A percentile compares a stretch with the other conserved stretches of the same genome.
These are phyloP conservation scores for Garcia nutans DNA, from an alignment of 345 rosid genomes.

Conservation along the genomic window DNA sequence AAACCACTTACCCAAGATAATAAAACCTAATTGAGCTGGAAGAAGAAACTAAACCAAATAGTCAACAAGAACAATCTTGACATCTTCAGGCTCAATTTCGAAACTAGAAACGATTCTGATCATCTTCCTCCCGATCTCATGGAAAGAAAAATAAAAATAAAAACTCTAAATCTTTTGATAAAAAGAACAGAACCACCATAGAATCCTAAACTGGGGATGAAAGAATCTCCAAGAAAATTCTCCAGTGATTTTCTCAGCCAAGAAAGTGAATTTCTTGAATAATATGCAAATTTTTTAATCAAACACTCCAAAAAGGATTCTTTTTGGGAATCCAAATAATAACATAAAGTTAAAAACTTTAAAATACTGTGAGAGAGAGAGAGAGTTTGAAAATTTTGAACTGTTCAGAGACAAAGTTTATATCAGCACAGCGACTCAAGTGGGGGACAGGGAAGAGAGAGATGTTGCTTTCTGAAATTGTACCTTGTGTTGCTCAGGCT, in stretches of 20 bases:
- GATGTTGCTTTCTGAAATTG: constrained; percentile 3
- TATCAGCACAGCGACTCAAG: constrained; percentile 2
- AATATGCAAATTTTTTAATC: constrained; percentile 9
- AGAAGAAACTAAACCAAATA: constrained; percentile 29
- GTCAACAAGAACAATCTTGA: constrained; percentile 23
- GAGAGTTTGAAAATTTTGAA: constrained; percentile 23
- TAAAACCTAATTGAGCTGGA: constrained; percentile 24
- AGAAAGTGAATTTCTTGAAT: constrained; percentile 16
- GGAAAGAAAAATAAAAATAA: constrained; percentile 2
- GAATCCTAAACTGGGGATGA: constrained; percentile 17
- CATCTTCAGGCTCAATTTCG: background rate
- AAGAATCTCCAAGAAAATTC: constrained; percentile 33
- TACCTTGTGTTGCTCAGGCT: no score
- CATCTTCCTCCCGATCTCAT: constrained; percentile 24
- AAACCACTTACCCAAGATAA: constrained; percentile 10
- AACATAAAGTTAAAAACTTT: background rate
- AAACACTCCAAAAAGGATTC: background rate
- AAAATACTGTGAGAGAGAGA: constrained; percentile 5
- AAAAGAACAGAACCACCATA: constrained; percentile 37
- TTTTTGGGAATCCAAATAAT: constrained; percentile 17
- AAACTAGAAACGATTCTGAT: constrained; percentile 11
- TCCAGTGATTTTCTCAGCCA: constrained; percentile 13
- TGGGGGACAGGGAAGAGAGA: background rate
- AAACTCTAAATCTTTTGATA: constrained; percentile 21
- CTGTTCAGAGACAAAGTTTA: constrained; percentile 31